Evolutionary conservation across 2,329 filamentous ascomycete species (phyloP).

Genomic region (Dryadomyces quercivorus): DNA sequence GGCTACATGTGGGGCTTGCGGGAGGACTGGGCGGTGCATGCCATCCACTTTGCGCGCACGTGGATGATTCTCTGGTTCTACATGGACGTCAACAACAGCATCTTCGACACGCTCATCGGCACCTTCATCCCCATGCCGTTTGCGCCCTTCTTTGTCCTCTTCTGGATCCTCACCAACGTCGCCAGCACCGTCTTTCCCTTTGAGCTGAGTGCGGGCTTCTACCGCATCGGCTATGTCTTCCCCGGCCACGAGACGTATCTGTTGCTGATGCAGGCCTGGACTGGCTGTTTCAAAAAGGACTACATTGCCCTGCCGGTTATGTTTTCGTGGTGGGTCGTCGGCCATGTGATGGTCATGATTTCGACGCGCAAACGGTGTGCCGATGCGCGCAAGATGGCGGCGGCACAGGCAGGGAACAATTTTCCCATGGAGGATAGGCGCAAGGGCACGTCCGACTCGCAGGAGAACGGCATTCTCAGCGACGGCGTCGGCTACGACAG

Average conservation of each 20-base stretch:
- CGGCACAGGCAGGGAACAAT: background rate
- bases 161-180: constrained; percentile 32
- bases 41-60: constrained; percentile 14
- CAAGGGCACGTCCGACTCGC: background rate
- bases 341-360: background rate
- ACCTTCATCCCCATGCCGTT: constrained; percentile 1
- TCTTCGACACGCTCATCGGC: constrained; percentile 2
- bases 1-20: constrained; percentile 33
- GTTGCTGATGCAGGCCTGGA: constrained; percentile 29
- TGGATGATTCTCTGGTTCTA: constrained; percentile 25
- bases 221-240: constrained; percentile 24
- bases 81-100: constrained; percentile 2
- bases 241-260: constrained; percentile 28
- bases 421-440: background rate
- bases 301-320: constrained; percentile 27
- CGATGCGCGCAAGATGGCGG: background rate
- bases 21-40: constrained; percentile 26
- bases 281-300: constrained; percentile 26
- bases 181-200: constrained; percentile 28
- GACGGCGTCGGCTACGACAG: too few relatives aligned
- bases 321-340: constrained; percentile 24
- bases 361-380: background rate
- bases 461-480: background rate
- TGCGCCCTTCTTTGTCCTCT: constrained; percentile 12
- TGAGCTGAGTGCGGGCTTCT: constrained; percentile 28